Percentiles rank a stretch among this genome's conserved stretches.
Evolutionary conservation across 1,139 yeast species (phyloP).

Genomic region (Scheffersomyces illinoinensis): DNA sequence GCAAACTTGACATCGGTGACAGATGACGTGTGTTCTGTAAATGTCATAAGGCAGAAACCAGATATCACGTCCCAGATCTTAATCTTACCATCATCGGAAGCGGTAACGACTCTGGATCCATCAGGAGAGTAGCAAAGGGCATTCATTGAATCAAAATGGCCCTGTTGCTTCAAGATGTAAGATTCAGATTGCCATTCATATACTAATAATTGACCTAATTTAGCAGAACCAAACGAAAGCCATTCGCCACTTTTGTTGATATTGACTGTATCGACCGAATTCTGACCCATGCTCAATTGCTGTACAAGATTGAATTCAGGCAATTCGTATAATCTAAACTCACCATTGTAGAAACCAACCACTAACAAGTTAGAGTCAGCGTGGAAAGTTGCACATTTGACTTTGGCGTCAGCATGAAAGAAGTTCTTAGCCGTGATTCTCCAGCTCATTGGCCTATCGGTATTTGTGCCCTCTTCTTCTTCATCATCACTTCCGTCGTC

Average conservation of each 20-base stretch:
- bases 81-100: conserved; percentile 94
- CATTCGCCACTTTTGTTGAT: conserved; percentile 90
- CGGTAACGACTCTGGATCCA: conserved; percentile 89
- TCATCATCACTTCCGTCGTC: conserved; percentile 41
- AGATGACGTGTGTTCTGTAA: conserved; percentile 86
- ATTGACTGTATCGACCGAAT: conserved; percentile 78
- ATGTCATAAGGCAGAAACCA: conserved; percentile 91
- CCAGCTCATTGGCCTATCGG: conserved; percentile 59
- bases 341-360: conserved; percentile 91
- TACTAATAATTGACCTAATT: conserved; percentile 88
- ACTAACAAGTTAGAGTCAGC: conserved; percentile 67
- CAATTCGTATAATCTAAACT: conserved; percentile 88
- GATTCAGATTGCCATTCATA: conserved; percentile 99
- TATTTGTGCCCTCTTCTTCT: conserved; percentile 30
- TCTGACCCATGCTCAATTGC: conserved; percentile 89
- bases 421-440: conserved; percentile 77
- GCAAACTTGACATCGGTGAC: conserved; percentile 90
- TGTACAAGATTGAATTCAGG: conserved; percentile 74
- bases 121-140: conserved; percentile 89
- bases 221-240: conserved; percentile 93
- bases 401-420: conserved; percentile 69
- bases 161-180: conserved; percentile 91
- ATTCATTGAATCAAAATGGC: conserved; percentile 91
- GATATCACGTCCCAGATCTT: conserved; percentile 94
- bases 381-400: conserved; percentile 84